phyloP scores from a whole-genome alignment of 192 early-diverging fungal genomes.

The Coemansia sp. region DNA sequence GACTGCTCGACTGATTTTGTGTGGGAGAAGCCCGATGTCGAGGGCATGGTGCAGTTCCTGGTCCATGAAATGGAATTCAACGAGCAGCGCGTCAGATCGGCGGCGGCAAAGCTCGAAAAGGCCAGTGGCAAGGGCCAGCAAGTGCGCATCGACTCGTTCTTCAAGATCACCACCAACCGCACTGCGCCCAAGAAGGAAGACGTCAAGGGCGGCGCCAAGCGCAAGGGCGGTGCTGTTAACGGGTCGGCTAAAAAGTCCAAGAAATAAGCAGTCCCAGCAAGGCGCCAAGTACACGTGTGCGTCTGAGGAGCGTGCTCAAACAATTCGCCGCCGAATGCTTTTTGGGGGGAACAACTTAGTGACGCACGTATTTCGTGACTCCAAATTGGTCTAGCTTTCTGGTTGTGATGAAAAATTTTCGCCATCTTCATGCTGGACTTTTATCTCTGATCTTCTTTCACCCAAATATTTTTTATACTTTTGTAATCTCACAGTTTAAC shows the following conservation, averaged over 20 bases:
- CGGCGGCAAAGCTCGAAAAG: conserved; percentile 79
- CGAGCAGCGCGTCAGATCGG: conserved; percentile 87
- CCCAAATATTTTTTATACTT: not conserved
- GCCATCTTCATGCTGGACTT: not conserved
- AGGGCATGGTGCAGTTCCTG: conserved; percentile 85
- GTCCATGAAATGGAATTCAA: conserved; percentile 96
- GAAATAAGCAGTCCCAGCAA: conserved; percentile 12
- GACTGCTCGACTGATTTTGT: conserved; percentile 66
- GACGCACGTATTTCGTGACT: conserved; percentile 11
- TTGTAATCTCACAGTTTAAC: not conserved
- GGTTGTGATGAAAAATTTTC: not conserved
- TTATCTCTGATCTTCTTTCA: conserved; percentile 3
- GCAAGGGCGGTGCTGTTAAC: conserved; percentile 23
- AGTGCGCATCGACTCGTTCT: conserved; percentile 91
- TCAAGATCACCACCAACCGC: conserved; percentile 59
- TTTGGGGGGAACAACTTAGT: not conserved
- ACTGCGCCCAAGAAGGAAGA: conserved; percentile 5
- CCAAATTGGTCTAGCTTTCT: not conserved
- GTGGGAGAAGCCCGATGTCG: conserved; percentile 76
- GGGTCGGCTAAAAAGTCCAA: conserved; percentile 22
- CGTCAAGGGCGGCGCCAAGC: conserved; percentile 15
- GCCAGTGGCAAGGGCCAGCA: conserved; percentile 79
- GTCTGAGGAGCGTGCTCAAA: not conserved
- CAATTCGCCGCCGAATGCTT: no score
- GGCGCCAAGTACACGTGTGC: not conserved